These are phyloP conservation scores for Pestalotiopsis sp. DNA, from an alignment of 2,329 filamentous ascomycete species.

Conservation along the genomic window DNA sequence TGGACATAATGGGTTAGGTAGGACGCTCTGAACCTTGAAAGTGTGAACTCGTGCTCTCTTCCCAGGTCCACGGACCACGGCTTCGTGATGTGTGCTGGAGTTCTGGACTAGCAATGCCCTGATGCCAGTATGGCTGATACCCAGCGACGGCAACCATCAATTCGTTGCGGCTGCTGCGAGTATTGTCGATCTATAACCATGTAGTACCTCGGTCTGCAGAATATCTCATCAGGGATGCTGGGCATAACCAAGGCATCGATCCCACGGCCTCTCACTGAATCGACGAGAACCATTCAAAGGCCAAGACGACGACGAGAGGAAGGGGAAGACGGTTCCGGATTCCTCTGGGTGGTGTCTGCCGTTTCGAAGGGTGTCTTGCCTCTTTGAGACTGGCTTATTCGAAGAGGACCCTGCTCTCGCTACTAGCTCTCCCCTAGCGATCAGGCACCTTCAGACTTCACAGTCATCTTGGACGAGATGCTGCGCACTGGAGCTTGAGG, in stretches of 20 bases:
- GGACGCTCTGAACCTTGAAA: background rate
- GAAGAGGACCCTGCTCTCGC: background rate
- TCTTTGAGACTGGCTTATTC: background rate
- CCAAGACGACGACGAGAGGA: background rate
- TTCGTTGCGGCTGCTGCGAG: too few relatives aligned
- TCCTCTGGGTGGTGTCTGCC: background rate
- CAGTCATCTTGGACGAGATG: too few relatives aligned
- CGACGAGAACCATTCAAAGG: background rate
- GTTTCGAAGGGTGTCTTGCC: background rate
- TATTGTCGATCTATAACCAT: background rate
- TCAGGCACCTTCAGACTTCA: too few relatives aligned
- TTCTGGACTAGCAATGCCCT: too few relatives aligned
- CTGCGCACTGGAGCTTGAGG: too few relatives aligned
- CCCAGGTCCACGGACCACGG: background rate
- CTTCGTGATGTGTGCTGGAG: background rate
- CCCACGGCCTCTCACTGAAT: background rate
- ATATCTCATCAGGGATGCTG: background rate
- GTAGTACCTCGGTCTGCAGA: background rate
- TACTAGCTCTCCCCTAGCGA: background rate
- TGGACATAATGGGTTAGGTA: constrained; percentile 1
- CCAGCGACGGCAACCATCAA: background rate
- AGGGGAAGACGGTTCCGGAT: background rate
- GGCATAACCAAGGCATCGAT: background rate
- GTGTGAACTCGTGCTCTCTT: background rate
- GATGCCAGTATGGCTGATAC: background rate